Conservation (phyloP, 2,329 filamentous ascomycete genomes). For the Xylaria sp. region DNA sequence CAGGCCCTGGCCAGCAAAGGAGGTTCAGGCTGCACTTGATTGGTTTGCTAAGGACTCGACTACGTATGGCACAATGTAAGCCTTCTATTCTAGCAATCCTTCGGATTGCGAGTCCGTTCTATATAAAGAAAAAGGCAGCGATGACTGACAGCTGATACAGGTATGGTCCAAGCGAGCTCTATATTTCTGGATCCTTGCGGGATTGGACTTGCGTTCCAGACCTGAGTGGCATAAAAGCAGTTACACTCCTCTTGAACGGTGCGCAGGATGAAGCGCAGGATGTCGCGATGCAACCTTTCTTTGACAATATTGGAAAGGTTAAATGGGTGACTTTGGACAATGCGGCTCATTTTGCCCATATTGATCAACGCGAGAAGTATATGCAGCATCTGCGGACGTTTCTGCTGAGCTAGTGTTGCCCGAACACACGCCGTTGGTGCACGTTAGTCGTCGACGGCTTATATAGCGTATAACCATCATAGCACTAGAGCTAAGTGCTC, state of each 20-base stretch:
- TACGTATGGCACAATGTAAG: conserved; percentile 50
- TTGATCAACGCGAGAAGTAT: conserved; percentile 49
- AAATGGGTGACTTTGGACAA: conserved; percentile 53
- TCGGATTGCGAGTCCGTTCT: neutral
- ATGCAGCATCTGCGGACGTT: conserved; percentile 39
- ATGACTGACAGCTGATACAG: conserved; percentile 18
- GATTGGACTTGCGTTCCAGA: conserved; percentile 46
- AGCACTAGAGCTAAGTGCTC: neutral
- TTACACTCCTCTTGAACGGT: conserved; percentile 53
- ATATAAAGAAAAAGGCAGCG: neutral
- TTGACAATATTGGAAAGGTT: conserved; percentile 50
- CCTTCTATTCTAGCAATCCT: neutral
- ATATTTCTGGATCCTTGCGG: conserved; percentile 40
- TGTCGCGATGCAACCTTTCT: conserved; percentile 51
- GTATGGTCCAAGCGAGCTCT: conserved; percentile 42
- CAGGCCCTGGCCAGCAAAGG: conserved; percentile 36
- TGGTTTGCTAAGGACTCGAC: conserved; percentile 51
- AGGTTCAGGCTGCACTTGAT: conserved; percentile 48
- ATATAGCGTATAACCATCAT: no score
- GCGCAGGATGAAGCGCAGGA: conserved; percentile 52
- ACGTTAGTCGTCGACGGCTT: no score
- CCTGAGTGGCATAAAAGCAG: conserved; percentile 47
- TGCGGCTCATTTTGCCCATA: conserved; percentile 51
- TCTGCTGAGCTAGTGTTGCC: neutral
- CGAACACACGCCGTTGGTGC: no score